Conservation (phyloP, 2,329 filamentous ascomycete species). For the Xylariales sp. region DNA sequence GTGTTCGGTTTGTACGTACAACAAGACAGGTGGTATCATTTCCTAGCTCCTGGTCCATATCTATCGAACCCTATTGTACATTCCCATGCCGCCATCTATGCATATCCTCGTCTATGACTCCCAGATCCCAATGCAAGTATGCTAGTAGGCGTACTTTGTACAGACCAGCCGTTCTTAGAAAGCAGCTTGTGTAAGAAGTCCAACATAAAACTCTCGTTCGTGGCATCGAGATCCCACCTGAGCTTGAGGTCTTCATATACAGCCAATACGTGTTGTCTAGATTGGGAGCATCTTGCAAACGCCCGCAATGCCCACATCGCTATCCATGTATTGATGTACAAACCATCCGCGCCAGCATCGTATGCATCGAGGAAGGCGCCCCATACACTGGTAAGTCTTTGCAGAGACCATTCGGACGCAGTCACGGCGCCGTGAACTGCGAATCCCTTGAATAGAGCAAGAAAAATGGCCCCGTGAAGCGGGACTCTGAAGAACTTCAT, state of each 20-base stretch:
- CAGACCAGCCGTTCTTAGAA: constrained; percentile 20
- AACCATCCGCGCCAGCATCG: constrained; percentile 38
- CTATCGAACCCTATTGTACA: too few species aligned
- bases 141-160: constrained; percentile 2
- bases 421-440: constrained; percentile 60
- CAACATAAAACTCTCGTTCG: constrained; percentile 42
- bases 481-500: constrained; percentile 68
- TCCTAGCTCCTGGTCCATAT: too few species aligned
- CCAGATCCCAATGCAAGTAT: constrained; percentile 8
- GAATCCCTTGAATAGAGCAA: constrained; percentile 81
- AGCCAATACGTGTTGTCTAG: constrained; percentile 44
- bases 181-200: constrained; percentile 40
- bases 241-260: constrained; percentile 47
- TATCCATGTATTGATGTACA: constrained; percentile 57
- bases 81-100: too few species aligned
- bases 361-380: constrained; percentile 55
- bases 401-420: constrained; percentile 66
- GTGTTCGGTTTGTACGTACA: too few species aligned
- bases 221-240: constrained; percentile 41
- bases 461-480: constrained; percentile 71
- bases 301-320: constrained; percentile 58
- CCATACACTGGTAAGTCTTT: constrained; percentile 66
- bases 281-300: constrained; percentile 53
- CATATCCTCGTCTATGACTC: constrained; percentile 5
- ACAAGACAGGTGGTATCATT: too few species aligned